Evolutionary conservation across 2,329 filamentous ascomycete species (phyloP).

Genomic region (Didymella pinodella): DNA sequence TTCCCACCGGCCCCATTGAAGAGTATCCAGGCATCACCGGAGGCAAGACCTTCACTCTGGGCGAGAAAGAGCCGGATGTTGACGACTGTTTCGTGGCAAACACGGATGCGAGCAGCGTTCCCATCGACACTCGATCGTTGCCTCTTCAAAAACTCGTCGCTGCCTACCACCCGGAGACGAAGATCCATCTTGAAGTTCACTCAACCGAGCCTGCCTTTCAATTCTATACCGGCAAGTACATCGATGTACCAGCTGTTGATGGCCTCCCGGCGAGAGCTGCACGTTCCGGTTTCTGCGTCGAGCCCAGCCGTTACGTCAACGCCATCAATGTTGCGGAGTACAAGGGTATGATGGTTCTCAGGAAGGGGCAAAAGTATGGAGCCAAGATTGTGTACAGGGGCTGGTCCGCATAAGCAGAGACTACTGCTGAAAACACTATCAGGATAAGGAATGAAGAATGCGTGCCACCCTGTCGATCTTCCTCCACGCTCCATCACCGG

Average conservation of each 20-base stretch:
- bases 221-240: slow-evolving; percentile 91
- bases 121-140: slow-evolving; percentile 60
- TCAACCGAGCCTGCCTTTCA: slow-evolving; percentile 97
- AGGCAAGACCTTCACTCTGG: slow-evolving; percentile 74
- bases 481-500: not conserved
- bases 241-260: slow-evolving; percentile 73
- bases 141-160: slow-evolving; percentile 73
- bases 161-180: slow-evolving; percentile 76
- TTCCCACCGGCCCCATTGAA: slow-evolving; percentile 74
- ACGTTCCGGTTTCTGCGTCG: slow-evolving; percentile 86
- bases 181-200: slow-evolving; percentile 82
- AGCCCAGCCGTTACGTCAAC: slow-evolving; percentile 91
- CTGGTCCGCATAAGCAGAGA: slow-evolving; percentile 67
- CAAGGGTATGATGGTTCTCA: slow-evolving; percentile 79
- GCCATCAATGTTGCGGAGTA: slow-evolving; percentile 83
- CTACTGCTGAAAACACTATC: not conserved
- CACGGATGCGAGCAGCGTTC: slow-evolving; percentile 62
- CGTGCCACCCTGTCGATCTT: not conserved
- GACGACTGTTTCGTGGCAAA: slow-evolving; percentile 92
- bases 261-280: slow-evolving; percentile 68
- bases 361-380: slow-evolving; percentile 85
- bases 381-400: slow-evolving; percentile 82
- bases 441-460: not conserved
- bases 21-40: slow-evolving; percentile 71
- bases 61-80: slow-evolving; percentile 74